Base-by-base conservation (phyloP, 805 yeast species). In the Pichia kluyveri region DNA sequence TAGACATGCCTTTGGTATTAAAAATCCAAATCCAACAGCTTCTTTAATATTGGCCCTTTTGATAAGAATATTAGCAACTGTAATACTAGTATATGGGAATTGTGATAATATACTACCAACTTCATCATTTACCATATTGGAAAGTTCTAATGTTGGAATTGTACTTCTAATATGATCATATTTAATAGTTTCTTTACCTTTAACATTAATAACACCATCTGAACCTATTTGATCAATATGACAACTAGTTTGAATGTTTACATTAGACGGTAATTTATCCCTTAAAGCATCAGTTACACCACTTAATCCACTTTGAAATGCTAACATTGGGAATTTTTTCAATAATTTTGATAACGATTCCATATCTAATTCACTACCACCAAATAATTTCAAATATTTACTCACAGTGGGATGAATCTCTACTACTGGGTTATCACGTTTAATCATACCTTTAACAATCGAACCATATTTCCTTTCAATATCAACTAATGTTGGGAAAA, bases 1-100 rank as follows among this genome's bases (percentile, higher is more conserved):
- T 41, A 66, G 65, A 54, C 56, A 51, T 5, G 65, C 51, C 51
- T 71, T 69, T 8, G 99, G 99, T 10, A 90, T 84, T 42, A 91
- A 72, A 56, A 84, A 87, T 1, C 99, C 99, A 71, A 91, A 91
- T 38, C 97, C 96, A 49, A 62, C 62, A 28, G 52, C 45, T 4
- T 65, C 57, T n/a, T 78, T 69, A 19, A 66, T 63, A 55, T 67
- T 67, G 43, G 58, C 63, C 38, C 60, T 67, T 18, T 80, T 78
- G 42, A 80, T 62, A 63, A 74, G 85, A 34, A 85, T 69, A 57
- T 93, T 90, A 23, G 82, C 85, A 47, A 91, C 72, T 23, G 80
- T 74, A 17, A 93, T 65, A 46, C 66, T 67, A 0, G 75, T 67
- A 48, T 76, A 75, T n/a, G 67, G 63, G 38, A 69, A 58, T 36